phyloP scores from a whole-genome alignment of 768 basidiomycete genomes.

The Psilocybe cubensis region DNA sequence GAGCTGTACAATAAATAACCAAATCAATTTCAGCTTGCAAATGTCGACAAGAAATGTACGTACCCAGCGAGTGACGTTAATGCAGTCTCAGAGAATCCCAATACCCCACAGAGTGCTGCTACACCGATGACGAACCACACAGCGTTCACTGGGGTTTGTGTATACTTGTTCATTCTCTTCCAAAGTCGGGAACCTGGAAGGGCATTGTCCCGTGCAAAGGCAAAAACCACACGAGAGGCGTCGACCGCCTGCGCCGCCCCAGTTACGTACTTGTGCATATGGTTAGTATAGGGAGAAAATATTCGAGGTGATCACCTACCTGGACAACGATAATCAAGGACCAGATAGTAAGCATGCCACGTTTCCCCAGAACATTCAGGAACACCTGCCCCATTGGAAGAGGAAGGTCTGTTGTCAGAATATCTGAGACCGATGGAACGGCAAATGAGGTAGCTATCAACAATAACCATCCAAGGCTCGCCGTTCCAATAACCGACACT shows the following conservation, averaged over 20 bases:
- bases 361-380: conserved; percentile 64
- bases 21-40: background rate
- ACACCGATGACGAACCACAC: conserved; percentile 72
- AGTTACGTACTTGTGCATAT: conserved; percentile 58
- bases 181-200: conserved; percentile 74
- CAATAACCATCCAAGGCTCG: conserved; percentile 67
- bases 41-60: conserved; percentile 14
- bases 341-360: conserved; percentile 76
- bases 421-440: conserved; percentile 52
- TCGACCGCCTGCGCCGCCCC: conserved; percentile 78
- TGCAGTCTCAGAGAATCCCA: conserved; percentile 69
- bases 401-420: conserved; percentile 54
- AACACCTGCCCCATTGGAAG: conserved; percentile 78
- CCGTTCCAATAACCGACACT: conserved; percentile 61
- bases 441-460: conserved; percentile 70
- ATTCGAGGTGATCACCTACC: conserved; percentile 19
- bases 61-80: conserved; percentile 71
- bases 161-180: conserved; percentile 61
- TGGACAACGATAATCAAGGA: conserved; percentile 67
- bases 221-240: conserved; percentile 76
- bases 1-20: conserved; percentile 41
- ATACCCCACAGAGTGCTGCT: conserved; percentile 59
- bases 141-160: conserved; percentile 74
- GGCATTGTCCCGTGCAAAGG: conserved; percentile 75
- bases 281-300: background rate